Evolutionary conservation across 2,329 filamentous ascomycete genomes (phyloP).

Genomic region (Penicillium sp.): DNA sequence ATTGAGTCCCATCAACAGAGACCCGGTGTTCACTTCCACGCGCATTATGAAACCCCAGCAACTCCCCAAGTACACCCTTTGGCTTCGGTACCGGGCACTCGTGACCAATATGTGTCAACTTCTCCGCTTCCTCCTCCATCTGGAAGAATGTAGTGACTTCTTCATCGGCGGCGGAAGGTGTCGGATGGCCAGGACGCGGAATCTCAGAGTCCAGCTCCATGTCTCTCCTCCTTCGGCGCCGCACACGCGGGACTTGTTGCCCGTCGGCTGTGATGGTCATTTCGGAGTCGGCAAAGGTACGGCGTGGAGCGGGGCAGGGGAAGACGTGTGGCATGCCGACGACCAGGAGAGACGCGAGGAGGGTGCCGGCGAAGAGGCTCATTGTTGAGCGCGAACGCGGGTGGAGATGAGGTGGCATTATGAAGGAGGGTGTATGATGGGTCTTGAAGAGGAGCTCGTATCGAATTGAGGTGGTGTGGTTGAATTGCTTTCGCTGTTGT

Average conservation of each 20-base stretch:
- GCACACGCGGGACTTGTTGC: conserved; percentile 41
- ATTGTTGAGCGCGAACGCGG: conserved; percentile 91
- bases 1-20: conserved; percentile 17
- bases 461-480: conserved; percentile 17
- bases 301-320: conserved; percentile 81
- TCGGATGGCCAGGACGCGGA: conserved; percentile 12
- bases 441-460: neutral
- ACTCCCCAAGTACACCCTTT: conserved; percentile 70
- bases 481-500: conserved; percentile 7
- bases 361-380: conserved; percentile 90
- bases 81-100: conserved; percentile 95
- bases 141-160: conserved; percentile 48
- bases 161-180: conserved; percentile 30
- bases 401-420: conserved; percentile 83
- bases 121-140: conserved; percentile 42
- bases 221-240: conserved; percentile 38
- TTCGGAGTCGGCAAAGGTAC: conserved; percentile 70
- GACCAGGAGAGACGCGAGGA: conserved; percentile 86
- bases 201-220: conserved; percentile 20
- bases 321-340: conserved; percentile 87
- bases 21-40: conserved; percentile 18
- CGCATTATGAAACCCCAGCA: conserved; percentile 66
- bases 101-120: conserved; percentile 52
- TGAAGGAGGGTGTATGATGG: conserved; percentile 18
- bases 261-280: conserved; percentile 44